A percentile compares a stretch with the other conserved stretches of the same genome.
These are phyloP conservation scores for Onygenales sp. DNA, from an alignment of 2,329 filamentous ascomycete species.

Conservation along the genomic window DNA sequence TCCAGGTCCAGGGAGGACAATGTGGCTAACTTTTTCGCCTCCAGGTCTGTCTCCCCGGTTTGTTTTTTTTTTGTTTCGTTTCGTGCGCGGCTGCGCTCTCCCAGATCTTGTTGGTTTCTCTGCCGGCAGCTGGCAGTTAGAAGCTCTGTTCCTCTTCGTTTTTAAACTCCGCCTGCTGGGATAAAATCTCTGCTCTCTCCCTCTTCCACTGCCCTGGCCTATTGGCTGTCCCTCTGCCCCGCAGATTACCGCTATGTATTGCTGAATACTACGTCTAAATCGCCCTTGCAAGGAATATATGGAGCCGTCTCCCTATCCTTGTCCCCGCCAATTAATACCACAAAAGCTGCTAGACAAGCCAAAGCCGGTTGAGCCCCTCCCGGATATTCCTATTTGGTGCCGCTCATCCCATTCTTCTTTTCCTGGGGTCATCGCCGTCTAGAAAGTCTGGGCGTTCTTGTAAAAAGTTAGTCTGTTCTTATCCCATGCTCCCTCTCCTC, in stretches of 20 bases:
- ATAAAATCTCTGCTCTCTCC: not conserved
- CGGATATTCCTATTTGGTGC: not conserved
- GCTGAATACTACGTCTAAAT: not conserved
- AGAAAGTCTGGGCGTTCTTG: not conserved
- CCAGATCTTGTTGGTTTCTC: no score
- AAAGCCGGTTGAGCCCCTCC: not conserved
- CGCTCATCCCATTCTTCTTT: not conserved
- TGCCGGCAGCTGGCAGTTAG: no score
- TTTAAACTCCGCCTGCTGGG: no score
- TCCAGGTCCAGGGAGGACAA: no score
- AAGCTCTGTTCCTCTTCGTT: no score
- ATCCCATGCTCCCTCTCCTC: not conserved
- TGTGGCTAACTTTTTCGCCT: no score
- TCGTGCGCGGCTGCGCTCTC: no score
- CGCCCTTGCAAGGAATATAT: not conserved
- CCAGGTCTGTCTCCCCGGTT: no score
- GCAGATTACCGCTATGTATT: conserved; percentile 1
- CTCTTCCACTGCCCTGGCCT: not conserved
- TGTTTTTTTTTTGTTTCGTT: no score
- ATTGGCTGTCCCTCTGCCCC: not conserved
- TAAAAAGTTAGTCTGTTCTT: not conserved
- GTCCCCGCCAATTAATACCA: not conserved
- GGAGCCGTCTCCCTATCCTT: not conserved
- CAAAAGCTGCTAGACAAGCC: not conserved
- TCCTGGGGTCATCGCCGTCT: not conserved